Percentiles rank a stretch among this genome's conserved stretches.
phyloP scores from a whole-genome alignment of 2,329 filamentous ascomycete genomes.

The Aspergillus transmontanensis region DNA sequence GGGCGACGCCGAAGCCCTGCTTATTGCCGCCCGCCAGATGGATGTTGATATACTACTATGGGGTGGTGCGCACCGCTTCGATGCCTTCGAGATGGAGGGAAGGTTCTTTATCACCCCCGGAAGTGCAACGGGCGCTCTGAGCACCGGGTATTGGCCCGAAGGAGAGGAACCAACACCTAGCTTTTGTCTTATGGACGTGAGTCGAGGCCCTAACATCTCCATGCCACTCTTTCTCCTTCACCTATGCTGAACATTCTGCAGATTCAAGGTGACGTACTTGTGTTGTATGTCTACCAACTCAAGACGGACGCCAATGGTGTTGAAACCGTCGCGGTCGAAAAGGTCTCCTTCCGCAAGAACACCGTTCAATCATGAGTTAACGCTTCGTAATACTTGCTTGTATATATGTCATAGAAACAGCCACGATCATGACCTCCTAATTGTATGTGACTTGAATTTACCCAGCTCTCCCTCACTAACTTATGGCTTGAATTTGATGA shows the following conservation, averaged over 20 bases:
- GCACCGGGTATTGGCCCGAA: constrained; percentile 59
- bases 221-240: not conserved
- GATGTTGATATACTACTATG: constrained; percentile 70
- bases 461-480: not conserved
- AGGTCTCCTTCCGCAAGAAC: constrained; percentile 82
- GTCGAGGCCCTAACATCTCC: constrained; percentile 42
- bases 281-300: constrained; percentile 90
- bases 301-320: constrained; percentile 75
- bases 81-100: constrained; percentile 72
- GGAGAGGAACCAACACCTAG: constrained; percentile 78
- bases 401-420: constrained; percentile 33
- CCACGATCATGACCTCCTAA: constrained; percentile 21
- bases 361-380: constrained; percentile 59
- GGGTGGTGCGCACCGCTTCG: constrained; percentile 70
- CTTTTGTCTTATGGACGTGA: constrained; percentile 96
- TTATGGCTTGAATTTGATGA: not conserved
- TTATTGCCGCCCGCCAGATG: constrained; percentile 71
- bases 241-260: constrained; percentile 40
- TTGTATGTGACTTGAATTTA: constrained; percentile 7
- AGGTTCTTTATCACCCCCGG: constrained; percentile 73
- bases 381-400: constrained; percentile 24
- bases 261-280: constrained; percentile 95
- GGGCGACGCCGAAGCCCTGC: constrained; percentile 66
- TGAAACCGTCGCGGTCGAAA: constrained; percentile 81
- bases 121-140: constrained; percentile 68